Evolutionary conservation across 1,139 yeast species (phyloP).

Genomic region (Blastobotrys aristatus): DNA sequence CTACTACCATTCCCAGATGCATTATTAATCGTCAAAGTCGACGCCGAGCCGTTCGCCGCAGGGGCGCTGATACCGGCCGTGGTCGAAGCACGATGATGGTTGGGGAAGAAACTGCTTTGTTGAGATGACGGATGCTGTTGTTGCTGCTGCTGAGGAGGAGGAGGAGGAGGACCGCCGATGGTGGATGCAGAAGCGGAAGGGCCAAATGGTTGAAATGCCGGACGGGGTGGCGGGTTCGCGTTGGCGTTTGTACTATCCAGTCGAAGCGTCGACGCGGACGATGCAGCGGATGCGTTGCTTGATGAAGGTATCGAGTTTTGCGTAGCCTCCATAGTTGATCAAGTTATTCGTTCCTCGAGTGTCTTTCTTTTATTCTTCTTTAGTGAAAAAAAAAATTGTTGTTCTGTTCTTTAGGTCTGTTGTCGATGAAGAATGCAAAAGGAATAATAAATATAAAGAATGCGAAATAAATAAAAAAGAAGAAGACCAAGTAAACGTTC

Average conservation of each 20-base stretch:
- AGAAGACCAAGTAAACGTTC: not conserved
- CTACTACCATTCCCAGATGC: not conserved
- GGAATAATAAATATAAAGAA: too few species aligned
- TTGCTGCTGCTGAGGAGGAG: not conserved
- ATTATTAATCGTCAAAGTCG: not conserved
- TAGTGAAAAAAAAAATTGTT: too few species aligned
- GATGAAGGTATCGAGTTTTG: not conserved
- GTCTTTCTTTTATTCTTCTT: not conserved
- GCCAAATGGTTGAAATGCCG: slow-evolving; percentile 5
- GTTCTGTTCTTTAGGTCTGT: not conserved
- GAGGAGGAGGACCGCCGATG: not conserved
- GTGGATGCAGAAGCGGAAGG: not conserved
- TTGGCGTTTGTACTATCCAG: not conserved
- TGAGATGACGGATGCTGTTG: too few species aligned
- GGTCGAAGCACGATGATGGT: not conserved
- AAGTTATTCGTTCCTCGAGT: not conserved
- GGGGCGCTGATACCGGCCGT: not conserved
- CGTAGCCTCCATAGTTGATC: not conserved
- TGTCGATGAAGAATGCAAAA: not conserved
- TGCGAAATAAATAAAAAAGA: not conserved
- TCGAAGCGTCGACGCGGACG: not conserved
- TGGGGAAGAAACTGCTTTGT: not conserved
- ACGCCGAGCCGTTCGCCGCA: too few species aligned
- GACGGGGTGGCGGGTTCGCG: slow-evolving; percentile 1
- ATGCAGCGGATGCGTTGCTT: not conserved